Evolutionary conservation across 495 filamentous ascomycete species (phyloP).

Genomic region (Wilcoxina mikolae): DNA sequence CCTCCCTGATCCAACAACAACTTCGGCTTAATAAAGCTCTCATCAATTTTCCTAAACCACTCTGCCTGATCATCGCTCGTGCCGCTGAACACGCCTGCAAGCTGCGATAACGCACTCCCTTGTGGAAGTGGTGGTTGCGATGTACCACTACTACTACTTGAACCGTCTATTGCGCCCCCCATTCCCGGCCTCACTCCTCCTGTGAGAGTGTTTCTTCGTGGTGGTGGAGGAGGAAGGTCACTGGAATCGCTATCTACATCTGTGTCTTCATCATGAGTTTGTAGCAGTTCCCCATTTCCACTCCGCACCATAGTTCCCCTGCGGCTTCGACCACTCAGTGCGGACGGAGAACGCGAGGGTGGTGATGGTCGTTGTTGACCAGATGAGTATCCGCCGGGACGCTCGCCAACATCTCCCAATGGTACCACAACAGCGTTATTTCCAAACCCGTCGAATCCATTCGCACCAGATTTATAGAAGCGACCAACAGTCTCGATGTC

Average conservation of each 20-base stretch:
- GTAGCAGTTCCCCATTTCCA: not conserved
- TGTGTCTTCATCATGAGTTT: conserved; percentile 3
- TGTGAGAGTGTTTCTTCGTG: conserved; percentile 35
- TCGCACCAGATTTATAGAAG: not conserved
- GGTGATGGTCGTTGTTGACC: conserved; percentile 2
- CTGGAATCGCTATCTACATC: conserved; percentile 21
- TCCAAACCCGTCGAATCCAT: conserved; percentile 4
- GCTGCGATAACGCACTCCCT: conserved; percentile 53
- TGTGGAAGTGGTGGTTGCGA: conserved; percentile 30
- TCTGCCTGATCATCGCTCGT: conserved; percentile 76
- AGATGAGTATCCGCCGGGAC: not conserved
- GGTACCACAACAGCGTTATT: conserved; percentile 8
- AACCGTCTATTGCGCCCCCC: no score
- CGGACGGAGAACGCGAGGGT: not conserved
- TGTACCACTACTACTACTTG: conserved; percentile 29
- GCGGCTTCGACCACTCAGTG: conserved; percentile 11
- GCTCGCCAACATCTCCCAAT: conserved; percentile 6
- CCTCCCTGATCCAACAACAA: conserved; percentile 56
- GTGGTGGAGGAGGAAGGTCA: conserved; percentile 30
- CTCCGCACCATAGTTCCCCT: no score
- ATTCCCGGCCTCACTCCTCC: conserved; percentile 17
- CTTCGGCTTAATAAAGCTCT: conserved; percentile 91
- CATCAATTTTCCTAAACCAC: conserved; percentile 86
- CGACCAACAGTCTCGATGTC: conserved; percentile 59
- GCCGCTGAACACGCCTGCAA: conserved; percentile 48